These are phyloP conservation scores for Zymoseptoria brevis DNA, from an alignment of 2,329 filamentous ascomycete species.

Conservation along the genomic window DNA sequence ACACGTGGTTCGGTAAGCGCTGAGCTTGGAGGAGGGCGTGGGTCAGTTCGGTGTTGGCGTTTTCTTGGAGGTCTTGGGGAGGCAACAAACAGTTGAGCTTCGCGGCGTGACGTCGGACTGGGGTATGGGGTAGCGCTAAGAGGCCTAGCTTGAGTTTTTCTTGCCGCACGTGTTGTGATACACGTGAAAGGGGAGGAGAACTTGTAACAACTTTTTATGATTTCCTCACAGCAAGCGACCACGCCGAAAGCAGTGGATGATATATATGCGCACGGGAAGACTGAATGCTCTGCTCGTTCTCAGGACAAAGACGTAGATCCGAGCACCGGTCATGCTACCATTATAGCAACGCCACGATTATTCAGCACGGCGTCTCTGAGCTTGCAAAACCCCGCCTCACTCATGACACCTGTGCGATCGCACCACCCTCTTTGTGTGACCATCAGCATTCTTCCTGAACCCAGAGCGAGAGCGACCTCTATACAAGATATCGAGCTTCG, in stretches of 20 bases:
- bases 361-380: background rate
- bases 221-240: too few species aligned
- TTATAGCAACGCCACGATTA: background rate
- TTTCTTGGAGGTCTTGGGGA: background rate
- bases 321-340: background rate
- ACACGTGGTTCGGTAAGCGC: background rate
- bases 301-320: background rate
- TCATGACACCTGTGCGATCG: background rate
- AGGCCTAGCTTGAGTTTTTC: too few species aligned
- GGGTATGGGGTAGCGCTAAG: background rate
- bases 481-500: background rate
- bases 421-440: background rate
- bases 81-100: background rate
- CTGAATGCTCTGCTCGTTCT: background rate
- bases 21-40: slow-evolving; percentile 1
- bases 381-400: background rate
- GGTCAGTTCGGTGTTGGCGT: background rate
- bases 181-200: too few species aligned
- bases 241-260: too few species aligned
- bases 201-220: too few species aligned
- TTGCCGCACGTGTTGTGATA: too few species aligned
- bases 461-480: background rate
- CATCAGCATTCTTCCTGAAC: background rate
- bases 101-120: background rate
- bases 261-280: too few species aligned